Percentiles rank a stretch among this genome's conserved stretches.
phyloP scores from a whole-genome alignment of 306 rosid genomes.

The Acmispon strigosus region DNA sequence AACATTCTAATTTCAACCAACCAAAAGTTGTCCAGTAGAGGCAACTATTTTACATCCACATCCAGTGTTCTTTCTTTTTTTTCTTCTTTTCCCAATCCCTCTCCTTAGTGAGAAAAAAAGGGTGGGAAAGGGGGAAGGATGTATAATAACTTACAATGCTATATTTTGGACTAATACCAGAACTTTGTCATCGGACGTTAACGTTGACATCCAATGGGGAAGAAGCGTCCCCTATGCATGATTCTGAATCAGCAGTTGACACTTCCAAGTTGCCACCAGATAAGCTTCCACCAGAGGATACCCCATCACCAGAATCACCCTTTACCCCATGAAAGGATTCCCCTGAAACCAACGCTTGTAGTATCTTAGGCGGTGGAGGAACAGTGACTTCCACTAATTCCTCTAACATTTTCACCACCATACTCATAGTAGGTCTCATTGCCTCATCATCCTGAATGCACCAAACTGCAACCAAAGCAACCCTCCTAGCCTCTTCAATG shows the following conservation, averaged over 20 bases:
- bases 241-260: slow-evolving; percentile 49
- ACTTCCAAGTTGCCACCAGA: slow-evolving; percentile 33
- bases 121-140: slow-evolving; percentile 2
- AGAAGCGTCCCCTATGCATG: slow-evolving; percentile 39
- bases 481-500: slow-evolving; percentile 52
- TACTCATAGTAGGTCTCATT: slow-evolving; percentile 66
- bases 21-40: slow-evolving; percentile 12
- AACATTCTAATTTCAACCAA: slow-evolving; percentile 4
- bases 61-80: background rate
- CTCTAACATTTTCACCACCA: slow-evolving; percentile 80
- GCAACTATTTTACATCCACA: slow-evolving; percentile 23
- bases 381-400: slow-evolving; percentile 54
- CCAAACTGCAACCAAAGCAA: slow-evolving; percentile 77
- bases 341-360: slow-evolving; percentile 75
- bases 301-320: slow-evolving; percentile 32
- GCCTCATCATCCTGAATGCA: slow-evolving; percentile 85
- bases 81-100: background rate
- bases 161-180: slow-evolving; percentile 6
- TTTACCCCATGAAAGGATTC: slow-evolving; percentile 62
- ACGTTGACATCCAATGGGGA: slow-evolving; percentile 34
- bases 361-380: slow-evolving; percentile 72
- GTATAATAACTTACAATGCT: slow-evolving; percentile 21
- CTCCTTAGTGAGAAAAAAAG: slow-evolving; percentile 18
- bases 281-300: slow-evolving; percentile 28
- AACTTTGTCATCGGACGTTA: slow-evolving; percentile 28